Evolutionary conservation across 768 basidiomycete genomes (phyloP).

Genomic region (Leccinum longicurvipes): DNA sequence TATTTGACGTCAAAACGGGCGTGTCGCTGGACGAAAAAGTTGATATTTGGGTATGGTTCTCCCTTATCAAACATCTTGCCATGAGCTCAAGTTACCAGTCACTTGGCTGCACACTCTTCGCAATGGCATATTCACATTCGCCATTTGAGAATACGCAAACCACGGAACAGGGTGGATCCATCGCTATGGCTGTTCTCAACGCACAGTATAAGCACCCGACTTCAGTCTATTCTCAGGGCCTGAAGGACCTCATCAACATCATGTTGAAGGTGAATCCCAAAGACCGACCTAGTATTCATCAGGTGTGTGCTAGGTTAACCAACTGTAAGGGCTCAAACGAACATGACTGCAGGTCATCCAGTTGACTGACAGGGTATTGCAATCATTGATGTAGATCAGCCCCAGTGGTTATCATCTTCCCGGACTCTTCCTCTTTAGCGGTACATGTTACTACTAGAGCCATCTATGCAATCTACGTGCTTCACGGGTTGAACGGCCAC

Average conservation of each 20-base stretch:
- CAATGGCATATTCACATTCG: constrained; percentile 92
- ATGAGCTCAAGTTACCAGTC: constrained; percentile 53
- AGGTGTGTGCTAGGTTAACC: constrained; percentile 45
- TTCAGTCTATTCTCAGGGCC: constrained; percentile 81
- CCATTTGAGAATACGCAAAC: constrained; percentile 93
- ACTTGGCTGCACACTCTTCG: constrained; percentile 91
- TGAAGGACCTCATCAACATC: constrained; percentile 76
- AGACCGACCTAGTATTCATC: constrained; percentile 81
- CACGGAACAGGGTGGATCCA: constrained; percentile 91
- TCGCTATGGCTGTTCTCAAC: constrained; percentile 95
- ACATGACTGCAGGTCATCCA: constrained; percentile 52
- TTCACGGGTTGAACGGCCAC: not conserved
- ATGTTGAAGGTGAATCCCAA: constrained; percentile 83
- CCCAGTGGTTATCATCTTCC: not conserved
- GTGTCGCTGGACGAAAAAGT: constrained; percentile 87
- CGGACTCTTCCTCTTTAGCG: not conserved
- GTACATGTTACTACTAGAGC: constrained; percentile 6
- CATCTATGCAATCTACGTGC: constrained; percentile 9
- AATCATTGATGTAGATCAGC: constrained; percentile 46
- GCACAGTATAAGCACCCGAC: constrained; percentile 89
- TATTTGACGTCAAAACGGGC: constrained; percentile 97
- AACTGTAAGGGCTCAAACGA: constrained; percentile 1
- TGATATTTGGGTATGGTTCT: constrained; percentile 81
- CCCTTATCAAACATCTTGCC: not conserved
- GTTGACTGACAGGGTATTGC: constrained; percentile 61